These are phyloP conservation scores for Forsythia suspensa DNA, from an alignment of 257 asterid species.

Conservation along the genomic window DNA sequence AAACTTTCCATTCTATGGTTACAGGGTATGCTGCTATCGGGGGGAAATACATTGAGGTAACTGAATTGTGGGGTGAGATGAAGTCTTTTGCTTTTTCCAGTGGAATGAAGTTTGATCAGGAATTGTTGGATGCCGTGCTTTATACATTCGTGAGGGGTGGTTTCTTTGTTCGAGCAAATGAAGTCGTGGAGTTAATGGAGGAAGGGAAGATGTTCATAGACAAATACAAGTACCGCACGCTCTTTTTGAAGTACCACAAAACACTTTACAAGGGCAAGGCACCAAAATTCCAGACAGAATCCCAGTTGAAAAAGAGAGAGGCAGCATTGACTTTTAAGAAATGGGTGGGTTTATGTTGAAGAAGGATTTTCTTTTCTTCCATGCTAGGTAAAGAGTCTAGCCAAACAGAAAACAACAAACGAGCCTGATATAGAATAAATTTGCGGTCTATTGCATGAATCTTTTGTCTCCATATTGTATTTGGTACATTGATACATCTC, in stretches of 20 bases:
- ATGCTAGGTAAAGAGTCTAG: background rate
- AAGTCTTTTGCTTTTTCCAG: conserved; percentile 54
- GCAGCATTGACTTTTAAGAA: conserved; percentile 75
- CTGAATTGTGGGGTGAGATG: conserved; percentile 96
- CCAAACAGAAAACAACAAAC: background rate
- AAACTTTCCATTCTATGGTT: conserved; percentile 86
- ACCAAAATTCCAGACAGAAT: conserved; percentile 77
- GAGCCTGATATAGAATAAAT: background rate
- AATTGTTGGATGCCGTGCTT: conserved; percentile 83
- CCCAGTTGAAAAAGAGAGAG: conserved; percentile 76
- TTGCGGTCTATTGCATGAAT: background rate
- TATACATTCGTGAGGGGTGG: conserved; percentile 92
- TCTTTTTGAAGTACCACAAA: conserved; percentile 82
- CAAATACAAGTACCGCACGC: conserved; percentile 77
- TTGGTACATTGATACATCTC: background rate
- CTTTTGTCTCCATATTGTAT: background rate
- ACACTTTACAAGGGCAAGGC: conserved; percentile 72
- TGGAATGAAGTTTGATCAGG: conserved; percentile 83
- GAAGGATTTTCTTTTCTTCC: conserved; percentile 4
- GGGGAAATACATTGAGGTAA: conserved; percentile 80
- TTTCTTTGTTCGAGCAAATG: conserved; percentile 75
- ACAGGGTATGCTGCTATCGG: conserved; percentile 86
- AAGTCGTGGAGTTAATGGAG: conserved; percentile 84
- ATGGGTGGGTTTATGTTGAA: conserved; percentile 74
- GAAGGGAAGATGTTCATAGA: conserved; percentile 70